phyloP scores from a whole-genome alignment of 2,329 filamentous ascomycete genomes.

The Beauveria rudraprayagi region DNA sequence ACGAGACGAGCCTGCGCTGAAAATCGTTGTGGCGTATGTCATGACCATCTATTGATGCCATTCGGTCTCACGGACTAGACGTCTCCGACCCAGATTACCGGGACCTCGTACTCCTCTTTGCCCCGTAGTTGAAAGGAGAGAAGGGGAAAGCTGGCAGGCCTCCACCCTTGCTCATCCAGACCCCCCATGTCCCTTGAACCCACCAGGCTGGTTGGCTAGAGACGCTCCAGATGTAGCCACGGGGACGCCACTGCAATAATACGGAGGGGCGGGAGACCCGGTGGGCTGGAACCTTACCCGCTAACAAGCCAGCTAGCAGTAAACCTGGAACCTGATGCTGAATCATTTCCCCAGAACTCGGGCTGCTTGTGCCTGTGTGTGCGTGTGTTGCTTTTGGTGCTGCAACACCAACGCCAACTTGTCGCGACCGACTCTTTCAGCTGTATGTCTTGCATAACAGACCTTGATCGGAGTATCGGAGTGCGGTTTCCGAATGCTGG shows the following conservation, averaged over 20 bases:
- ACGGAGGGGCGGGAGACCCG: constrained; percentile 3
- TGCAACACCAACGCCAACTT: not conserved
- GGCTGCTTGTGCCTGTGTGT: not conserved
- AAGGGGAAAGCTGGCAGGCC: not conserved
- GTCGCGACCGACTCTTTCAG: not conserved
- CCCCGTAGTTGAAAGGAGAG: not conserved
- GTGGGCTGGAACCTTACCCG: constrained; percentile 7
- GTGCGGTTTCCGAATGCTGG: too few species aligned
- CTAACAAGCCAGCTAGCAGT: not conserved
- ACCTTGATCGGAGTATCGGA: not conserved
- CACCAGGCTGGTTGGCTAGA: not conserved
- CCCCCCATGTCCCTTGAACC: too few species aligned
- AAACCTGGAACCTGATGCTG: constrained; percentile 3
- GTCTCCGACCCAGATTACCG: constrained; percentile 8
- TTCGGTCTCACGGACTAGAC: not conserved
- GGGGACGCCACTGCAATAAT: not conserved
- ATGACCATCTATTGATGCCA: not conserved
- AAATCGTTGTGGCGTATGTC: not conserved
- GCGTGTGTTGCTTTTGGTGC: not conserved
- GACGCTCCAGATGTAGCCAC: not conserved
- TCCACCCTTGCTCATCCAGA: not conserved
- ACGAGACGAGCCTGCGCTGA: not conserved
- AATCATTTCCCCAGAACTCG: constrained; percentile 9
- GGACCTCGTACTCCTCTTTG: not conserved
- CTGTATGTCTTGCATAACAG: too few species aligned